Evolutionary conservation across 2,329 filamentous ascomycete species (phyloP).

Genomic region (Didymella exigua): DNA sequence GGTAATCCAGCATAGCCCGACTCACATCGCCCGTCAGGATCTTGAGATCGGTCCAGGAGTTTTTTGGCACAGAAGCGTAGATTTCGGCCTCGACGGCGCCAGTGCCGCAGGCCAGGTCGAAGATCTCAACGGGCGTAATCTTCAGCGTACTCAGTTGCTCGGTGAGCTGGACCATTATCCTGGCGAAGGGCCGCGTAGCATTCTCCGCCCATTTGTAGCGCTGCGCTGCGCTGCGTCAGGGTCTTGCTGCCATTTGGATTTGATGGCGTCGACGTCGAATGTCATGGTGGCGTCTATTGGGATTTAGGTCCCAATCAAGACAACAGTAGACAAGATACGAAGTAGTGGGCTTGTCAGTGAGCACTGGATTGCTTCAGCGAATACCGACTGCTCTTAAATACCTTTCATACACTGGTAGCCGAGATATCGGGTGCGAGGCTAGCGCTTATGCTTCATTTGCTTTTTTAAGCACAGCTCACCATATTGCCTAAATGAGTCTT

Average conservation of each 20-base stretch:
- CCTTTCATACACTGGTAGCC: not conserved
- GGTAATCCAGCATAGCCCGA: slow-evolving; percentile 27
- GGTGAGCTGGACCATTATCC: slow-evolving; percentile 13
- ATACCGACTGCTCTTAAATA: not conserved
- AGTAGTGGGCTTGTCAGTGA: too few species aligned
- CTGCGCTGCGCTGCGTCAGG: slow-evolving; percentile 14
- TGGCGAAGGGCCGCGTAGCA: slow-evolving; percentile 27
- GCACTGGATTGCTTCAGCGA: too few species aligned
- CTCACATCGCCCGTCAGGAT: slow-evolving; percentile 34
- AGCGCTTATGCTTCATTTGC: not conserved
- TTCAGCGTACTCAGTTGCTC: slow-evolving; percentile 8
- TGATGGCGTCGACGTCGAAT: not conserved
- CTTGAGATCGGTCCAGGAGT: slow-evolving; percentile 22
- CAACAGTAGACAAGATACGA: too few species aligned
- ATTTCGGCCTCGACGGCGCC: slow-evolving; percentile 30
- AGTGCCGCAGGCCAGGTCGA: slow-evolving; percentile 37
- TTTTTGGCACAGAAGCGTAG: slow-evolving; percentile 19
- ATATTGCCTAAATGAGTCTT: not conserved
- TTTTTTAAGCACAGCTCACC: not conserved
- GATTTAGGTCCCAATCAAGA: too few species aligned
- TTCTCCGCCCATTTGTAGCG: slow-evolving; percentile 29
- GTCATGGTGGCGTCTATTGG: not conserved
- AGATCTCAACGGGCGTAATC: slow-evolving; percentile 11
- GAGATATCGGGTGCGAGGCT: not conserved
- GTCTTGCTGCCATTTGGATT: slow-evolving; percentile 1